Percentiles rank a stretch among this genome's conserved stretches.
Evolutionary conservation across 257 asterid species (phyloP).

Genomic region (Ocimum tenuiflorum): DNA sequence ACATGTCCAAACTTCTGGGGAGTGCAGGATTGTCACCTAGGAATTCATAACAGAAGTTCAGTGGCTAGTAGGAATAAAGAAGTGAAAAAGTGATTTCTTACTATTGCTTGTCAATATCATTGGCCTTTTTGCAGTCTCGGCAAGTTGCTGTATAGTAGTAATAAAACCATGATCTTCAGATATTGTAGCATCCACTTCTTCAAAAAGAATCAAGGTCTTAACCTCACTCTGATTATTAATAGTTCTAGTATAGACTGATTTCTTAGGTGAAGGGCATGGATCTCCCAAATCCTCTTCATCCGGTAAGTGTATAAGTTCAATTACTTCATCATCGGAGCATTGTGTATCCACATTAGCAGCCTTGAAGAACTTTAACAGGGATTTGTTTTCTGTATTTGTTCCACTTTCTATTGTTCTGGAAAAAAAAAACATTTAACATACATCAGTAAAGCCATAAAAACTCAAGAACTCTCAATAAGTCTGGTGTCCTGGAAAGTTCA

Average conservation of each 20-base stretch:
- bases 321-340: constrained; percentile 39
- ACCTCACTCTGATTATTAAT: constrained; percentile 33
- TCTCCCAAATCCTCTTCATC: constrained; percentile 44
- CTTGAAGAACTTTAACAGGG: constrained; percentile 31
- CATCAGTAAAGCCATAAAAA: constrained; percentile 13
- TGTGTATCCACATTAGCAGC: constrained; percentile 24
- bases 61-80: constrained; percentile 12
- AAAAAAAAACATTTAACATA: constrained; percentile 22
- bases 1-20: constrained; percentile 70
- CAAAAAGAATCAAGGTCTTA: constrained; percentile 79
- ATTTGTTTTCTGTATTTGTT: constrained; percentile 26
- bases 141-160: constrained; percentile 76
- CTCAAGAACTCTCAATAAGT: background rate
- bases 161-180: constrained; percentile 81
- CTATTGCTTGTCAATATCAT: constrained; percentile 93
- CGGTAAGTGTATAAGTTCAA: constrained; percentile 35
- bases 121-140: constrained; percentile 87
- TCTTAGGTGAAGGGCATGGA: constrained; percentile 24
- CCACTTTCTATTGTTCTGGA: constrained; percentile 51
- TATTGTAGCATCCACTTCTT: constrained; percentile 83
- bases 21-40: constrained; percentile 69
- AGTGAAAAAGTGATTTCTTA: constrained; percentile 35
- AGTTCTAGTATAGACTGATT: constrained; percentile 25
- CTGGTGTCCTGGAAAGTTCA: background rate
- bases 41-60: constrained; percentile 20